Evolutionary conservation across 805 yeast species (phyloP).

Genomic region (Teunomyces lycoperdinae): DNA sequence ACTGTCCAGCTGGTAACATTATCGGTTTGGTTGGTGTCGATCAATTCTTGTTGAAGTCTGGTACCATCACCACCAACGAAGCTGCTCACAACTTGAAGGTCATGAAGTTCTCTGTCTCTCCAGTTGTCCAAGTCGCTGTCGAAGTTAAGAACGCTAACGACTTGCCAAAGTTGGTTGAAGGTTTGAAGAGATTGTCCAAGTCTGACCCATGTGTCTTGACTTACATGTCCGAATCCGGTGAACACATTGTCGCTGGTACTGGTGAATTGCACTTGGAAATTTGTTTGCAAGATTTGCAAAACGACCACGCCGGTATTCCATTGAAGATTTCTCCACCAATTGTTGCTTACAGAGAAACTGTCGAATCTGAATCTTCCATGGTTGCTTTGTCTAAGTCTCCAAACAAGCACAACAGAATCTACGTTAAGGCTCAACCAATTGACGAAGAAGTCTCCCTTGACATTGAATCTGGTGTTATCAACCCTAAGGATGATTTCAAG

Average conservation of each 20-base stretch:
- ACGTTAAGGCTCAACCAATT: conserved; percentile 95
- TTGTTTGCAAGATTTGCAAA: conserved; percentile 91
- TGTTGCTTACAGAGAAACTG: conserved; percentile 98
- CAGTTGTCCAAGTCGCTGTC: conserved; percentile 99
- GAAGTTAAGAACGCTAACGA: conserved; percentile 99
- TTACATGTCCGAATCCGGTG: conserved; percentile 91
- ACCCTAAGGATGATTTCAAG: conserved; percentile 97
- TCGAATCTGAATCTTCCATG: conserved; percentile 89
- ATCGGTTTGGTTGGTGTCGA: conserved; percentile 99
- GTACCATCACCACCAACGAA: conserved; percentile 97
- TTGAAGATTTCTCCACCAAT: conserved; percentile 97
- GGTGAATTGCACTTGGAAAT: conserved; percentile 99
- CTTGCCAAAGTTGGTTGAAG: conserved; percentile 99
- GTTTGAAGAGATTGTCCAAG: conserved; percentile 99
- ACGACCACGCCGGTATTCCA: conserved; percentile 99
- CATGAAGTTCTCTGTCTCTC: conserved; percentile 99
- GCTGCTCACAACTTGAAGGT: conserved; percentile 99
- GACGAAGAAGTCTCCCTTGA: conserved; percentile 90
- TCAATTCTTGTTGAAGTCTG: conserved; percentile 98
- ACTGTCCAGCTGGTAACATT: conserved; percentile 99
- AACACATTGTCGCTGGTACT: conserved; percentile 99
- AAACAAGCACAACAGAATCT: conserved; percentile 99
- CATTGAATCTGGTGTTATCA: conserved; percentile 88
- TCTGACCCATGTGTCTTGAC: conserved; percentile 98
- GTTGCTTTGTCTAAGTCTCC: conserved; percentile 98